Conservation (phyloP, 331 rosid genomes). For the Arachis monticola region DNA sequence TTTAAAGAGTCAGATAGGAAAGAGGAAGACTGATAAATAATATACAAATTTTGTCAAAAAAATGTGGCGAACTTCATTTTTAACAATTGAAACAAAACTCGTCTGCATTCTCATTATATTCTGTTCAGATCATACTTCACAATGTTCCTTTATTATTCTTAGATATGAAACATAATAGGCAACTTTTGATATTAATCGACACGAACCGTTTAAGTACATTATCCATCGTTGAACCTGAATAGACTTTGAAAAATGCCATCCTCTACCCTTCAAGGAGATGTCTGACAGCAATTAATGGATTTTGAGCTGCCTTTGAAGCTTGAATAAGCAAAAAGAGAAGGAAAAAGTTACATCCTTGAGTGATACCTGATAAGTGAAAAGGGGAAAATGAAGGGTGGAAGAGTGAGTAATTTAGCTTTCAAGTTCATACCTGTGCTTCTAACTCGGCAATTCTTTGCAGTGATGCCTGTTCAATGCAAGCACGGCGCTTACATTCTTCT, state of each 20-base stretch:
- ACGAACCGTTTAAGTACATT: slow-evolving; percentile 45
- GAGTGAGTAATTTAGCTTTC: slow-evolving; percentile 21
- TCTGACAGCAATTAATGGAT: slow-evolving; percentile 41
- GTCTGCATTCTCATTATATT: slow-evolving; percentile 6
- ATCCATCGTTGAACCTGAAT: slow-evolving; percentile 24
- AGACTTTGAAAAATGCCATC: slow-evolving; percentile 30
- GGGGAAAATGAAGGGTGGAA: background rate
- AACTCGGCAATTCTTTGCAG: slow-evolving; percentile 83
- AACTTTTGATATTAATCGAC: slow-evolving; percentile 26
- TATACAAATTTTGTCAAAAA: slow-evolving; percentile 16
- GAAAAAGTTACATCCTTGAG: background rate
- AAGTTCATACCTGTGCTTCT: slow-evolving; percentile 78
- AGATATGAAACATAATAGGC: background rate
- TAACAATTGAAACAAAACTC: slow-evolving; percentile 8
- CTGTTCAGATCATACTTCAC: slow-evolving; percentile 1
- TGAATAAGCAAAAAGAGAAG: slow-evolving; percentile 32
- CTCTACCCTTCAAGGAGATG: slow-evolving; percentile 47
- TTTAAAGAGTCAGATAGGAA: background rate
- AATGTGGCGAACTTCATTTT: slow-evolving; percentile 17
- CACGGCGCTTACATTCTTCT: slow-evolving; percentile 93
- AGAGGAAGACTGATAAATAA: background rate
- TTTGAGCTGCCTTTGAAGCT: slow-evolving; percentile 64
- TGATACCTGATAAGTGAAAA: slow-evolving; percentile 16
- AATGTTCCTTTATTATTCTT: slow-evolving; percentile 5
- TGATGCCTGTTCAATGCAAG: slow-evolving; percentile 89